Base-by-base conservation (phyloP, 148 eudicot species). In the Camellia sinensis region DNA sequence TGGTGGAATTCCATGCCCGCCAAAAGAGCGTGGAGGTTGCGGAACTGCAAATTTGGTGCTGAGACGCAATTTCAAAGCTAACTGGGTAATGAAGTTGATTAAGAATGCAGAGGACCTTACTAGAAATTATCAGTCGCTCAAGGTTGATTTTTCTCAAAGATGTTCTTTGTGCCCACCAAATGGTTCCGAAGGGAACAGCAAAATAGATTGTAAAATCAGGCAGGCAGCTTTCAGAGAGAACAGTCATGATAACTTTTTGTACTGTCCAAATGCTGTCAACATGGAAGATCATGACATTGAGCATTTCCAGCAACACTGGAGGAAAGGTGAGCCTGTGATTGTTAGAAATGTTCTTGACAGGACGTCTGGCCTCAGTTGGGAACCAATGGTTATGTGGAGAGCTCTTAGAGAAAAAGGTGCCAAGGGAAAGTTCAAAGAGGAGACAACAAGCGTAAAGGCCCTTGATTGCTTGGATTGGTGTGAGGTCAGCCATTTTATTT, bases 401-500 rank as follows among this genome's bases (percentile, higher is more conserved):
- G 99, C 98, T 80, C 85, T 93, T 74, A 86, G 86, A 69, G 73
- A 69, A 44, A 69, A 45, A 65, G 73, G 83, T 79, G 80, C 89
- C 57, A 85, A 86, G 76, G 84, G 78, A 80, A 80, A 83, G 77
- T 61, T 84, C 83, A 83, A 86, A 78, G 83, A 86, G 82, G 81
- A 87, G 71, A 76, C 80, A 69, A 80, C 76, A 59, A 65, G 70
- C 75, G 98, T 92, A 12, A 90, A 89, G 82, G 95, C 98, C 77
- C 87, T 96, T 82, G 97, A 96, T 86, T 96, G 99, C 90, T 82
- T 92, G 83, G 94, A 96, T 85, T 93, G 97, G 97, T 90, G 91
- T 82, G 92, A 96, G 99, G 99, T 93, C 22, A 69, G 73, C 29
- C 53, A 45, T 69, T 69, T 60, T 54, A 54, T 18, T 57, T 68